These are phyloP conservation scores for Fusarium subtropicale DNA, from an alignment of 2,329 filamentous ascomycete species.

Conservation along the genomic window DNA sequence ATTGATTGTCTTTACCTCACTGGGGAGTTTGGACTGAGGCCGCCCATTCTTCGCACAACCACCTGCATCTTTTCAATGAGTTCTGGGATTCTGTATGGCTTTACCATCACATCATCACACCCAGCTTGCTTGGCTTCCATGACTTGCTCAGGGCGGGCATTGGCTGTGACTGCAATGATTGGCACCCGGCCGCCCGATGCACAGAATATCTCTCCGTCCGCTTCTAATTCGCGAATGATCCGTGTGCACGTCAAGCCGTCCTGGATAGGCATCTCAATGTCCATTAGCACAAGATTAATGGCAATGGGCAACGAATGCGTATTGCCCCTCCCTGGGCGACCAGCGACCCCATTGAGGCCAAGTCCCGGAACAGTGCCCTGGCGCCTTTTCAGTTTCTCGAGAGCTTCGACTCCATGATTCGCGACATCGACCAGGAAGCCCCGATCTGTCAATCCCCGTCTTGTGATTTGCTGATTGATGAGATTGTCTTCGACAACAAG, in stretches of 20 bases:
- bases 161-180: slow-evolving; percentile 75
- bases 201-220: slow-evolving; percentile 60
- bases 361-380: slow-evolving; percentile 41
- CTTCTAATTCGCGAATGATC: slow-evolving; percentile 72
- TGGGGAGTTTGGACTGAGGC: slow-evolving; percentile 47
- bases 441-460: slow-evolving; percentile 61
- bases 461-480: slow-evolving; percentile 69
- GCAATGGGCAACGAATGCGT: slow-evolving; percentile 47
- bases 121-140: slow-evolving; percentile 62
- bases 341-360: slow-evolving; percentile 4
- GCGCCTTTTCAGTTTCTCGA: slow-evolving; percentile 57
- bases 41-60: slow-evolving; percentile 55
- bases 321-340: slow-evolving; percentile 26
- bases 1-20: slow-evolving; percentile 42
- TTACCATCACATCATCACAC: slow-evolving; percentile 75
- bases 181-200: slow-evolving; percentile 64
- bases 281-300: slow-evolving; percentile 76
- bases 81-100: slow-evolving; percentile 75
- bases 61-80: slow-evolving; percentile 69
- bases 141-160: slow-evolving; percentile 72
- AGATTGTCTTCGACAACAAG: slow-evolving; percentile 71
- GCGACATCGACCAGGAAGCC: slow-evolving; percentile 65
- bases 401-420: slow-evolving; percentile 67
- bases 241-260: slow-evolving; percentile 75
- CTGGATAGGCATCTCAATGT: slow-evolving; percentile 81